Evolutionary conservation across 768 basidiomycete species (phyloP), one percentile per base, ranked within the genome.

Genomic region (Pulveroboletus frians): DNA sequence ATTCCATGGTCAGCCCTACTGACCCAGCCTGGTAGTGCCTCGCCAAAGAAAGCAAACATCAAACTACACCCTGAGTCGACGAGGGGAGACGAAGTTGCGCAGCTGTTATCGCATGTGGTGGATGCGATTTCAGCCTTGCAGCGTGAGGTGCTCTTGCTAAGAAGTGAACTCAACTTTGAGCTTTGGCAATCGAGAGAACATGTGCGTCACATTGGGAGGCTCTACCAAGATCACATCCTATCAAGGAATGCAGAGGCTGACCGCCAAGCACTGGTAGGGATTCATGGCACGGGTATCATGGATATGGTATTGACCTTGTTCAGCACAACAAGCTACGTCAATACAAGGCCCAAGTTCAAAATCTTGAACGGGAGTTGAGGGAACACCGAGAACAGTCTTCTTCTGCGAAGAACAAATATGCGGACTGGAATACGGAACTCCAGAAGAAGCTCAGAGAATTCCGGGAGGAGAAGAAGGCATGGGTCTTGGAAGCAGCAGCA

Each of bases 121-220:
- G 77, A 81, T 46, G 83, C 81, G 9, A 80, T 92, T 27, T 77
- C 83, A 13, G 75, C 71, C 6, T 70, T 93, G 50, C 91, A 93
- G 64, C 75, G 85, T 38, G 88, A 92, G 59, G 74, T 87, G 2
- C 65, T 91, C 3, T 66, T 91, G 26, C 71, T 92, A 26, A 75
- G 85, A 42, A 89, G 83, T 61, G 89, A 92, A 55, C 78, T 92
- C 36, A 89, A 90, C 61, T 89, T 92, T 52, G 87, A 92, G 69
- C 72, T 84, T 21, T 93, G 89, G 87, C 70, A 87, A 36, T 83
- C 87, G 49, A 75, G 87, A 54, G 84, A 91, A 66, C 89, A 90
- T 50, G 77, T 85, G 44, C 80, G 82, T 61, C 88, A 92, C 59
- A 85, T 93, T 43, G 87, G 84, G n/a, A 76, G 84, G 35, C 69